These are phyloP conservation scores for Alternaria arborescens DNA, from an alignment of 2,329 filamentous ascomycete species.

Conservation along the genomic window DNA sequence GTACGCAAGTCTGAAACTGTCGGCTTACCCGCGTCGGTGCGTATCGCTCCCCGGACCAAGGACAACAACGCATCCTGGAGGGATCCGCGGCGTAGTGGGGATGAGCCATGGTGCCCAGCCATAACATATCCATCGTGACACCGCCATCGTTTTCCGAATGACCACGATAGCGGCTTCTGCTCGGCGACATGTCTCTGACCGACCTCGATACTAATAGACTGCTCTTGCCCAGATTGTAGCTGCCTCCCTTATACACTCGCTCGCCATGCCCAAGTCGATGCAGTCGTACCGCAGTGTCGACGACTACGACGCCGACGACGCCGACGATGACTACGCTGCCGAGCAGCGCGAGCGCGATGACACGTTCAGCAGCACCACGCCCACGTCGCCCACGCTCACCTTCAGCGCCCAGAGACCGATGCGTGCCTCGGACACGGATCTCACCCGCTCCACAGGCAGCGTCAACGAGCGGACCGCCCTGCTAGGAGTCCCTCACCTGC, in stretches of 20 bases:
- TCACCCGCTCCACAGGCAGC: conserved; percentile 42
- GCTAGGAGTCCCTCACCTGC: conserved; percentile 50
- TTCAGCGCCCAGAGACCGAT: conserved; percentile 40
- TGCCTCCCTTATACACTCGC: conserved; percentile 9
- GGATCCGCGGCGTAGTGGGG: conserved; percentile 16
- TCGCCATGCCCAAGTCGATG: conserved; percentile 48
- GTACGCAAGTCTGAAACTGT: conserved; percentile 5
- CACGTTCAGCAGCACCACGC: conserved; percentile 45
- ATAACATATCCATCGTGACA: conserved; percentile 29
- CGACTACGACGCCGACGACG: conserved; percentile 46
- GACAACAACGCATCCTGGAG: conserved; percentile 4
- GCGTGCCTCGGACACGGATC: conserved; percentile 48
- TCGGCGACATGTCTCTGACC: conserved; percentile 19
- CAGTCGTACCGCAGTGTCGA: conserved; percentile 49
- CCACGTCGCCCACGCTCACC: conserved; percentile 43
- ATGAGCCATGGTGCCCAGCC: conserved; percentile 20
- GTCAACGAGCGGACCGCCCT: conserved; percentile 59
- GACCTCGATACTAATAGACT: conserved; percentile 21
- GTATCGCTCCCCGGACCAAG: conserved; percentile 2
- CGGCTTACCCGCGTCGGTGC: conserved; percentile 1
- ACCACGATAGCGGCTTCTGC: conserved; percentile 29
- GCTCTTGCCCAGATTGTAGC: conserved; percentile 12
- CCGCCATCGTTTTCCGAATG: conserved; percentile 36
- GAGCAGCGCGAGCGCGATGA: conserved; percentile 42
- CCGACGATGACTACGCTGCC: conserved; percentile 46